phyloP scores from a whole-genome alignment of 2,329 filamentous ascomycete species.

The Colletotrichum ledebouriae region DNA sequence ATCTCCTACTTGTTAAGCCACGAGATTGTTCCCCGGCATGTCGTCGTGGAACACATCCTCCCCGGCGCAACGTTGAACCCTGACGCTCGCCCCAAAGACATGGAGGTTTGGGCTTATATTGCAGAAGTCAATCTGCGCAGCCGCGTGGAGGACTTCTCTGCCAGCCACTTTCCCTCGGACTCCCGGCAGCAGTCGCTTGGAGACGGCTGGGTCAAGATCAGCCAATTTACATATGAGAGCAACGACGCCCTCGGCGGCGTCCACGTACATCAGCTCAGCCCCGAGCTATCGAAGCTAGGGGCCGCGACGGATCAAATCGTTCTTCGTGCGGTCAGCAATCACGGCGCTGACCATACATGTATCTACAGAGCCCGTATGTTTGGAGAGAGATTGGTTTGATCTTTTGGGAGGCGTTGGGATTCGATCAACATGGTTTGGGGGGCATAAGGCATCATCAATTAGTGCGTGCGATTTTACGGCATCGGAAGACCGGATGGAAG shows the following conservation, averaged over 20 bases:
- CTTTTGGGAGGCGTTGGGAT: slow-evolving; percentile 9
- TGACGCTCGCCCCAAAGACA: slow-evolving; percentile 71
- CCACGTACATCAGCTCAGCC: slow-evolving; percentile 67
- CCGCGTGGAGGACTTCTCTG: slow-evolving; percentile 59
- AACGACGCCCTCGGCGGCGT: slow-evolving; percentile 57
- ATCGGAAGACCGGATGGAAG: slow-evolving; percentile 28
- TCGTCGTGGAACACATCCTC: slow-evolving; percentile 81
- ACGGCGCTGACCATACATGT: slow-evolving; percentile 73
- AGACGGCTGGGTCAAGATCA: slow-evolving; percentile 68
- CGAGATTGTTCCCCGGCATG: slow-evolving; percentile 73
- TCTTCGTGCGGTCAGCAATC: slow-evolving; percentile 69
- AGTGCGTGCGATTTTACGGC: slow-evolving; percentile 20
- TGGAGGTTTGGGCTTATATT: slow-evolving; percentile 78
- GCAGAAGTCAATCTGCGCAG: slow-evolving; percentile 58
- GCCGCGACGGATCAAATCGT: slow-evolving; percentile 66
- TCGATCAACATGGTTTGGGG: neutral
- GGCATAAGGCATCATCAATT: neutral
- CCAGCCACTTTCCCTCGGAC: slow-evolving; percentile 55
- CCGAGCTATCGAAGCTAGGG: slow-evolving; percentile 62
- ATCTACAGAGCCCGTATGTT: slow-evolving; percentile 75
- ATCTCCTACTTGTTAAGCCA: slow-evolving; percentile 74
- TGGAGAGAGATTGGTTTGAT: slow-evolving; percentile 54
- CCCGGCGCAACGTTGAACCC: slow-evolving; percentile 72
- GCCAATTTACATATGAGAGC: slow-evolving; percentile 67
- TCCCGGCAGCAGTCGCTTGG: slow-evolving; percentile 43